These are phyloP conservation scores for Zygotorulaspora sp. DNA, from an alignment of 805 yeast genomes.

Conservation along the genomic window DNA sequence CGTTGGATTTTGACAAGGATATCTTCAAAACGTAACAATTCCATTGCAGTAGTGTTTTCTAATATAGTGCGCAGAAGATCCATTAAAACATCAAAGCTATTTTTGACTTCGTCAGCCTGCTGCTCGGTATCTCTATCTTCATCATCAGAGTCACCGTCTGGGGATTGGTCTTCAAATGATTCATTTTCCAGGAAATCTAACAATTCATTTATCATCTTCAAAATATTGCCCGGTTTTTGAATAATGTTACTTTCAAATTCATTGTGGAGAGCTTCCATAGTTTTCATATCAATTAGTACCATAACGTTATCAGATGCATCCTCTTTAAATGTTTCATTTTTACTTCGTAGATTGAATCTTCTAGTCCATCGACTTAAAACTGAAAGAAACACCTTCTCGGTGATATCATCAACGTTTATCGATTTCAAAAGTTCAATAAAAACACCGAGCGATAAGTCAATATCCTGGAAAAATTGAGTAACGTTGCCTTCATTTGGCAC, in stretches of 20 bases:
- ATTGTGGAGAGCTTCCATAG: conserved; percentile 58
- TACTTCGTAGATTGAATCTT: not conserved
- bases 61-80: conserved; percentile 39
- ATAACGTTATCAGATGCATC: conserved; percentile 46
- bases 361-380: conserved; percentile 60
- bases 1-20: conserved; percentile 33
- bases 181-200: conserved; percentile 24
- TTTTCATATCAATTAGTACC: conserved; percentile 53
- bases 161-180: conserved; percentile 31
- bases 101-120: conserved; percentile 3
- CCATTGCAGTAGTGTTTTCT: conserved; percentile 25
- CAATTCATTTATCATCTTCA: conserved; percentile 46
- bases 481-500: not conserved
- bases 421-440: conserved; percentile 45
- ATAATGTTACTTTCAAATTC: conserved; percentile 49
- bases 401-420: conserved; percentile 43
- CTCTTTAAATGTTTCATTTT: not conserved
- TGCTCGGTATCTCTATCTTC: conserved; percentile 27
- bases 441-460: conserved; percentile 43
- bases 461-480: conserved; percentile 35
- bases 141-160: conserved; percentile 23
- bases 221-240: conserved; percentile 48
- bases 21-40: conserved; percentile 18
- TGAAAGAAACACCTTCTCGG: conserved; percentile 45
- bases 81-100: conserved; percentile 32